These are phyloP conservation scores for Ceratocystis harringtonii DNA, from an alignment of 2,329 filamentous ascomycete genomes.

Conservation along the genomic window DNA sequence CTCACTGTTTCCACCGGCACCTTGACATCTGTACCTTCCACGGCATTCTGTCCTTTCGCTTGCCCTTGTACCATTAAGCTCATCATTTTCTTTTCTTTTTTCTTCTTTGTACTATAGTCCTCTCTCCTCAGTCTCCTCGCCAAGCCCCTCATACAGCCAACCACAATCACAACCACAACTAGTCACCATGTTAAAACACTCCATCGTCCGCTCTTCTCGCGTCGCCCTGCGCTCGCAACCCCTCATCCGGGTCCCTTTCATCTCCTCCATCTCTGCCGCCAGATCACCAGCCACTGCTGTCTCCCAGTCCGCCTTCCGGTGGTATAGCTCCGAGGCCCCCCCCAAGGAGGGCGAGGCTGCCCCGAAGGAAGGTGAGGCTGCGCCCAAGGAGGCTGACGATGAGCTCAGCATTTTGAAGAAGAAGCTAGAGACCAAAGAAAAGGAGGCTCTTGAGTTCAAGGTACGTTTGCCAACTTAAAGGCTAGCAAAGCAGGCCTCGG, in stretches of 20 bases:
- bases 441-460: conserved; percentile 61
- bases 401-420: conserved; percentile 34
- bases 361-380: conserved; percentile 20
- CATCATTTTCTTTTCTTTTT: background rate
- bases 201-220: conserved; percentile 13
- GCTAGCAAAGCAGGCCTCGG: background rate
- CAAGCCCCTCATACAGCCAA: background rate
- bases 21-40: background rate
- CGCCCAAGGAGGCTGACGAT: conserved; percentile 24
- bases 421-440: conserved; percentile 37
- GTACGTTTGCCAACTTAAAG: conserved; percentile 33
- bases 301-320: conserved; percentile 8
- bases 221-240: conserved; percentile 10
- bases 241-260: conserved; percentile 10
- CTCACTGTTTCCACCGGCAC: background rate
- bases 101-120: background rate
- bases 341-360: conserved; percentile 21
- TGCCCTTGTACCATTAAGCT: background rate
- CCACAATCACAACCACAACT: background rate
- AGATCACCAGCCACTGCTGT: background rate
- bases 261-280: background rate
- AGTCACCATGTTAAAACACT: conserved; percentile 12
- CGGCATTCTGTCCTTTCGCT: background rate
- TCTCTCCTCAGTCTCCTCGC: background rate
- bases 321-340: conserved; percentile 17